Base-by-base conservation (phyloP, 371 early-diverging fungal genomes). In the Batkoa obscura region DNA sequence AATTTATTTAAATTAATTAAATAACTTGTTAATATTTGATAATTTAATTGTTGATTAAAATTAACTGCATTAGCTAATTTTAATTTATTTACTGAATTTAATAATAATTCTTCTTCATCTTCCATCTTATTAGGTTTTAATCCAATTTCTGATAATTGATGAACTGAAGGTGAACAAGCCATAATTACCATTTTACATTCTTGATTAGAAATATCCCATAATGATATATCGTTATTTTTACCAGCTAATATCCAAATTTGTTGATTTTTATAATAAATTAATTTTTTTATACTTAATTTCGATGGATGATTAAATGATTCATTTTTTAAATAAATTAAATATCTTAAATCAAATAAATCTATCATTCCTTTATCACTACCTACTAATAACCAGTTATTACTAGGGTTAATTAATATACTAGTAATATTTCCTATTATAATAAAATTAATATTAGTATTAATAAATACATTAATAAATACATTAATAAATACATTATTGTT, bases 281-380 rank as follows among this genome's bases (percentile, higher is more conserved):
- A 61, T 0, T 72, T 66, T 62, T 78, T 75, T 43, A 94, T 84
- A 6, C 77, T 67, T 31, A 79, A 72, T 47, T 73, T 73, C 37
- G 77, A 73, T 0, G 87, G 86, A 62, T 91, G 93, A 3, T 74
- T 71, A 88, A 88, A 92, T n/a, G n/a, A n/a, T n/a, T n/a, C n/a
- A 0, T 82, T 71, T 43, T 76, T 71, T 12, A 91, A 62, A 3
- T 76, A 72, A 17, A 90, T 73, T 39, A 77, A 75, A 68, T 92
- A 94, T 30, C 94, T 75, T 6, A 88, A 61, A 60, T 94, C 94
- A 66, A 86, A 88, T 2, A 93, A 62, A 0, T 80, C 76, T 33
- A 93, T 60, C 0, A 88, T 80, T 5, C 94, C 92, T 43, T 81
- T 71, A 35, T 78, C 74, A 0, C 90, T 90, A 32, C 90, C 94